A percentile compares a stretch with the other conserved stretches of the same genome.
Evolutionary conservation across 2,329 filamentous ascomycete species (phyloP).

Genomic region (Zopfia rhizophila): DNA sequence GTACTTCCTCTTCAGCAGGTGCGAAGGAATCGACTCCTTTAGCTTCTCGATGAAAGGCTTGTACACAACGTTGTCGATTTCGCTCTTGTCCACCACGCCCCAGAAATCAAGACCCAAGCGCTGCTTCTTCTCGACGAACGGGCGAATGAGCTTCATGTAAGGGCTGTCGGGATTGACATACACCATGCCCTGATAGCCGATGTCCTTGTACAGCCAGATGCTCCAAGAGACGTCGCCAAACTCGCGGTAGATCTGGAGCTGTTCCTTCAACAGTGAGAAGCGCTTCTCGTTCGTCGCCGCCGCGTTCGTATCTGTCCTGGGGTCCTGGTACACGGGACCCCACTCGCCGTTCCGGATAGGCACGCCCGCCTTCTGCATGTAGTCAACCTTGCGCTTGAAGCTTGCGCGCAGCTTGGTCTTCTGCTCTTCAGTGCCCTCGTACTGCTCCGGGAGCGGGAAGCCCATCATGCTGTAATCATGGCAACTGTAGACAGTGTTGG

Average conservation of each 20-base stretch:
- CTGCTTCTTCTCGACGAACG: conserved; percentile 27
- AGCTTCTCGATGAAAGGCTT: conserved; percentile 16
- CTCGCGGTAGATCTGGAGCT: conserved; percentile 23
- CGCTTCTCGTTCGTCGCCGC: conserved; percentile 17
- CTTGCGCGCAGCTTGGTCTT: conserved; percentile 45
- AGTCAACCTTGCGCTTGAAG: conserved; percentile 28
- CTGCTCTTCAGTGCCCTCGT: conserved; percentile 55
- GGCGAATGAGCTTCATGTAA: conserved; percentile 21
- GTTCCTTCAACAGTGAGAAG: conserved; percentile 17
- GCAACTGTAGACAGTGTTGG: conserved; percentile 59
- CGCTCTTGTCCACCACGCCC: conserved; percentile 18
- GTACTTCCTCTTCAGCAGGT: conserved; percentile 25
- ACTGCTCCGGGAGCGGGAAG: conserved; percentile 54
- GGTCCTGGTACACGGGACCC: conserved; percentile 21
- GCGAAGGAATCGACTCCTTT: conserved; percentile 19
- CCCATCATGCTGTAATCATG: conserved; percentile 59
- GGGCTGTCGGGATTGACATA: conserved; percentile 17
- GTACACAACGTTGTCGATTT: conserved; percentile 22
- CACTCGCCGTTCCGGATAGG: conserved; percentile 30
- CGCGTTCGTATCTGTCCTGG: too few species aligned
- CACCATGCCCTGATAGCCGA: conserved; percentile 27
- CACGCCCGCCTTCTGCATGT: conserved; percentile 21
- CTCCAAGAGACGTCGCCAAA: conserved; percentile 22
- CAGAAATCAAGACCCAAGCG: conserved; percentile 21
- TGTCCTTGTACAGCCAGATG: conserved; percentile 31